Evolutionary conservation across 2,329 filamentous ascomycete genomes (phyloP).

Genomic region (Epichloe glyceriae): DNA sequence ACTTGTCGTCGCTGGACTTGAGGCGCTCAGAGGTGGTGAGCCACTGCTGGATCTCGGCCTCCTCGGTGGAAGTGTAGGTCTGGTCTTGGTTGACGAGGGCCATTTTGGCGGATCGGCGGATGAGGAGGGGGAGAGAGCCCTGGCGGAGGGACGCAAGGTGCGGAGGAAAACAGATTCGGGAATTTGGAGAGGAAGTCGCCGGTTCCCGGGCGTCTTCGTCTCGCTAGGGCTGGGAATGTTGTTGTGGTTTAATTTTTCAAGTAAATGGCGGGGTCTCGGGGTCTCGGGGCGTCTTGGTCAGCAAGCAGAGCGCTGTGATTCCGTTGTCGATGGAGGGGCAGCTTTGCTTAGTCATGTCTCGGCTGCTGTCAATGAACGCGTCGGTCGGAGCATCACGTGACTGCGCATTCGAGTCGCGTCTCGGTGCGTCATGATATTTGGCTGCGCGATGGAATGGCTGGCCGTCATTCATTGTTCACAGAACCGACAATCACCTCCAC

Average conservation of each 20-base stretch:
- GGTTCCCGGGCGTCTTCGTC: conserved; percentile 1
- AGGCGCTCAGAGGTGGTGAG: conserved; percentile 64
- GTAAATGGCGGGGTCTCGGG: no score
- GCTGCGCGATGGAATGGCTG: conserved; percentile 1
- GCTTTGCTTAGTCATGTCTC: conserved; percentile 2
- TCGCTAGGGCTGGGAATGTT: background rate
- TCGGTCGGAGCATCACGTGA: conserved; percentile 16
- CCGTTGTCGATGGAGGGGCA: background rate
- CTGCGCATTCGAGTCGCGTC: conserved; percentile 23
- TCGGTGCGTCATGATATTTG: conserved; percentile 14
- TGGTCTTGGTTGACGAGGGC: conserved; percentile 52
- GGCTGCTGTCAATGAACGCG: conserved; percentile 1
- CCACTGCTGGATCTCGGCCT: conserved; percentile 84
- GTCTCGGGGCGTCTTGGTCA: no score
- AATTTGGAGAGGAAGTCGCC: conserved; percentile 2
- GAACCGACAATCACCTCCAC: background rate
- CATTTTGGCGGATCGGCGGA: conserved; percentile 38
- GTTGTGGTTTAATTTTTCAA: no score
- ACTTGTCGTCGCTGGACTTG: conserved; percentile 40
- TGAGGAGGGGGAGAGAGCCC: conserved; percentile 22
- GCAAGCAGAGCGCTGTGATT: background rate
- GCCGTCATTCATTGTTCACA: background rate
- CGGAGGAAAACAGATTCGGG: conserved; percentile 34
- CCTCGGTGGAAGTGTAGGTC: conserved; percentile 65
- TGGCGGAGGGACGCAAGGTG: conserved; percentile 18